phyloP scores from a whole-genome alignment of 169 alveolate species.

The Eimeria falciformis region DNA sequence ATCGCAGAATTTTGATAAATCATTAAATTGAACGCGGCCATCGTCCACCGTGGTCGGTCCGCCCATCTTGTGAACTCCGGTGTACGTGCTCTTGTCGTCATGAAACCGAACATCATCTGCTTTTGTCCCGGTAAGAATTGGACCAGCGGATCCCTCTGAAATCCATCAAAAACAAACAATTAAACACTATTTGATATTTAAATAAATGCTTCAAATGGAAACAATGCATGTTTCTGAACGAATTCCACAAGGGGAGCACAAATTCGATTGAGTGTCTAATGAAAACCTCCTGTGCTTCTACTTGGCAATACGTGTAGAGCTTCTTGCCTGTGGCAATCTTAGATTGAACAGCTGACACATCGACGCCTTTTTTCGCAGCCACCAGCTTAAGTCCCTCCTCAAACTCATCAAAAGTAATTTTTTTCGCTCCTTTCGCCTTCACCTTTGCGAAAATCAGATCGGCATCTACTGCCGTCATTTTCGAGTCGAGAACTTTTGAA shows the following conservation, averaged over 20 bases:
- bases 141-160: constrained; percentile 86
- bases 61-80: constrained; percentile 93
- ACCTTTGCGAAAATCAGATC: constrained; percentile 88
- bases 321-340: not conserved
- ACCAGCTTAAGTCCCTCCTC: constrained; percentile 82
- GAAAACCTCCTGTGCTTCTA: too few species aligned
- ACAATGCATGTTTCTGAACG: too few species aligned
- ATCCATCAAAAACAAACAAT: constrained; percentile 48
- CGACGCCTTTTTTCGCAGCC: constrained; percentile 79
- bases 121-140: constrained; percentile 90
- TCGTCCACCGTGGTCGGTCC: constrained; percentile 92
- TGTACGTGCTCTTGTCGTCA: constrained; percentile 91
- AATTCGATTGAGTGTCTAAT: too few species aligned
- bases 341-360: not conserved
- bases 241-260: too few species aligned
- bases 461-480: constrained; percentile 87
- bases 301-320: too few species aligned
- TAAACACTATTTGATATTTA: not conserved
- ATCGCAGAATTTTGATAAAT: constrained; percentile 83
- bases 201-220: not conserved
- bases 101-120: constrained; percentile 90
- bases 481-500: constrained; percentile 81
- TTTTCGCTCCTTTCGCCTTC: constrained; percentile 84
- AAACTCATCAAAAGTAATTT: constrained; percentile 83
- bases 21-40: constrained; percentile 82